Evolutionary conservation across 2,329 filamentous ascomycete genomes (phyloP), one percentile per base, ranked within the genome.

Genomic region (Hypoxylon rubiginosum): DNA sequence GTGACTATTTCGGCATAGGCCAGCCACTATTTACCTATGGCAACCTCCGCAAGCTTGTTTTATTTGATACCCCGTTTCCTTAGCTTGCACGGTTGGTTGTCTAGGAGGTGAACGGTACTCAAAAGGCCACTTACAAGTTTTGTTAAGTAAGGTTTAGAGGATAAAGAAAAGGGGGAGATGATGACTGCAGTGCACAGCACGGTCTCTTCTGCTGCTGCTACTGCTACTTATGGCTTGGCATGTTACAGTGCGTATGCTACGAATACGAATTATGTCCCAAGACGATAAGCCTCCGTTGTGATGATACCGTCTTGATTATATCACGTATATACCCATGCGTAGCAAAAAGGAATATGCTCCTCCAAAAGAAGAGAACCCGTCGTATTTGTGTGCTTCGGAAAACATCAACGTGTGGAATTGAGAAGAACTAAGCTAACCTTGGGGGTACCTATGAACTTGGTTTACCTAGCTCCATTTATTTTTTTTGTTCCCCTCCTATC

Each of bases 11-110:
- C 62, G 19, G 62, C 36, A 50, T 64, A 61, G 28, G 7, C n/a
- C 30, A n/a, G 39, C 36, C 3, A 36, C 19, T 4, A 9, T 49
- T n/a, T n/a, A n/a, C n/a, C n/a, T n/a, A n/a, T 62, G 32, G 54
- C 45, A 39, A 58, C 34, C 49, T 13, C 3, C 54, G 61, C 39
- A 53, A 64, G 61, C 62, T 69, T 65, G 65, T 68, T 62, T 64
- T 43, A 17, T 64, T 73, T 74, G 74, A 75, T 75, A 76, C 73
- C 73, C 73, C 65, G 39, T 69, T 68, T 67, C 64, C 67, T 68
- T 69, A 67, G 58, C 50, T 60, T 64, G 49, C 46, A 56, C 55
- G 41, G 46, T 13, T 32, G 24, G 36, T 62, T 54, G 39, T 28
- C 24, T 58, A 36, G 21, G 52, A 32, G 21, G 13, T 36, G 19